These are phyloP conservation scores for Coemansia biformis DNA, from an alignment of 192 early-diverging fungal species.

Conservation along the genomic window DNA sequence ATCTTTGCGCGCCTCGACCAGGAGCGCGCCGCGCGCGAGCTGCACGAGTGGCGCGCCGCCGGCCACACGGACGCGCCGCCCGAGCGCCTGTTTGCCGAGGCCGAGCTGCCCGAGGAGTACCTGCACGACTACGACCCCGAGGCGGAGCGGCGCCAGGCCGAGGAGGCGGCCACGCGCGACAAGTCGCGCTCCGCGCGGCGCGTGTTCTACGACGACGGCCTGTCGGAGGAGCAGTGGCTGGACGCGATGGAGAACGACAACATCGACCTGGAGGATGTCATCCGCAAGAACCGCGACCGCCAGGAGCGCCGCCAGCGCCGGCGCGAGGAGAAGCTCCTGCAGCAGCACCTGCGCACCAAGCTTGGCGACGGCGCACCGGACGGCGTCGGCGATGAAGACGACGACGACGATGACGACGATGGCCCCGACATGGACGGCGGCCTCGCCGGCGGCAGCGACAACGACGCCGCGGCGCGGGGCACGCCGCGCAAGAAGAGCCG, in stretches of 20 bases:
- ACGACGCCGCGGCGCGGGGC: not conserved
- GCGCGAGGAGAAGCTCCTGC: slow-evolving; percentile 21
- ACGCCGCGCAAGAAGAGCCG: slow-evolving; percentile 20
- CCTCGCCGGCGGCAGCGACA: not conserved
- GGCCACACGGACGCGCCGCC: slow-evolving; percentile 59
- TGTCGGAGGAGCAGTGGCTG: slow-evolving; percentile 94
- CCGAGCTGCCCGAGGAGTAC: slow-evolving; percentile 82
- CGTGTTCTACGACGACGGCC: slow-evolving; percentile 84
- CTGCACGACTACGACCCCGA: slow-evolving; percentile 56
- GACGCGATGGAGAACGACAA: slow-evolving; percentile 65
- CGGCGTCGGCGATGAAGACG: too few species aligned
- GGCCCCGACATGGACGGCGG: slow-evolving; percentile 10
- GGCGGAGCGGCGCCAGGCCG: slow-evolving; percentile 48
- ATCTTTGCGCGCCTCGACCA: slow-evolving; percentile 66
- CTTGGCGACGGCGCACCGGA: slow-evolving; percentile 12
- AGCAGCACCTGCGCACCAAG: slow-evolving; percentile 23
- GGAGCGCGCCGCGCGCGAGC: slow-evolving; percentile 57
- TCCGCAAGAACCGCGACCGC: slow-evolving; percentile 42
- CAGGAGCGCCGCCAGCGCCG: slow-evolving; percentile 38
- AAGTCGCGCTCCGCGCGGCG: slow-evolving; percentile 68
- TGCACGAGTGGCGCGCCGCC: slow-evolving; percentile 48
- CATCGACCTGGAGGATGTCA: slow-evolving; percentile 58
- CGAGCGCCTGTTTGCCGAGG: slow-evolving; percentile 78
- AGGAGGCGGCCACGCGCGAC: slow-evolving; percentile 61
- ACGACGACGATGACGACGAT: slow-evolving; percentile 5